Evolutionary conservation across 306 rosid genomes (phyloP).

Genomic region (Dryas alaskensis): DNA sequence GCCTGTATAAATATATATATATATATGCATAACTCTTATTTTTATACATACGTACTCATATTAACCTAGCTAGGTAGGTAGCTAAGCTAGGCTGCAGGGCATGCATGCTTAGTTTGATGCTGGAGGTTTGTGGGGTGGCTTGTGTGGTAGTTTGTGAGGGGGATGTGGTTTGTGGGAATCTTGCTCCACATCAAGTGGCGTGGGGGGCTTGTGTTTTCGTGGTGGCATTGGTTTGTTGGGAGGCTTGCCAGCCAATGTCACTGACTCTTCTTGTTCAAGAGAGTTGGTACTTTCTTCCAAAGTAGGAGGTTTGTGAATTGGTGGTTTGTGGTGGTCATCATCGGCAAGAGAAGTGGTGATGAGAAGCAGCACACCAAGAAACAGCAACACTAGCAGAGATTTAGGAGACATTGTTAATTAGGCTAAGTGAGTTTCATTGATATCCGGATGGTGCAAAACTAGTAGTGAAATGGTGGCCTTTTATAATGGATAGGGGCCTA

Average conservation of each 20-base stretch:
- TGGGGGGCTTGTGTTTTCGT: neutral
- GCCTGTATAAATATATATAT: no score
- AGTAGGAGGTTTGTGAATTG: neutral
- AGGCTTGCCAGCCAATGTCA: neutral
- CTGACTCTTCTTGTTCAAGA: neutral
- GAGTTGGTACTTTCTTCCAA: neutral
- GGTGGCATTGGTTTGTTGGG: neutral
- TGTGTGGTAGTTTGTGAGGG: neutral
- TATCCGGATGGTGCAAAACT: neutral
- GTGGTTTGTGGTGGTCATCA: conserved; percentile 1
- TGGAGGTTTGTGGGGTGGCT: conserved; percentile 9
- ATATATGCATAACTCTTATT: neutral
- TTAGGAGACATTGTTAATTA: conserved; percentile 9
- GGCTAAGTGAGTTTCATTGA: neutral
- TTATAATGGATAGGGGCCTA: neutral
- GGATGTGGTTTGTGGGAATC: neutral
- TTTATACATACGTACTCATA: neutral
- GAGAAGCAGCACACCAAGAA: conserved; percentile 6
- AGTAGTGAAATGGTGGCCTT: neutral
- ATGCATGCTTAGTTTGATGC: neutral
- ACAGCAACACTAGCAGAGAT: neutral
- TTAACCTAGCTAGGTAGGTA: neutral
- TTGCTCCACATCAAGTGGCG: neutral
- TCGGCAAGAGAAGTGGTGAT: conserved; percentile 5
- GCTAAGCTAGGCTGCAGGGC: neutral